phyloP scores from a whole-genome alignment of 2,329 filamentous ascomycete species.

The Graphium sp. region DNA sequence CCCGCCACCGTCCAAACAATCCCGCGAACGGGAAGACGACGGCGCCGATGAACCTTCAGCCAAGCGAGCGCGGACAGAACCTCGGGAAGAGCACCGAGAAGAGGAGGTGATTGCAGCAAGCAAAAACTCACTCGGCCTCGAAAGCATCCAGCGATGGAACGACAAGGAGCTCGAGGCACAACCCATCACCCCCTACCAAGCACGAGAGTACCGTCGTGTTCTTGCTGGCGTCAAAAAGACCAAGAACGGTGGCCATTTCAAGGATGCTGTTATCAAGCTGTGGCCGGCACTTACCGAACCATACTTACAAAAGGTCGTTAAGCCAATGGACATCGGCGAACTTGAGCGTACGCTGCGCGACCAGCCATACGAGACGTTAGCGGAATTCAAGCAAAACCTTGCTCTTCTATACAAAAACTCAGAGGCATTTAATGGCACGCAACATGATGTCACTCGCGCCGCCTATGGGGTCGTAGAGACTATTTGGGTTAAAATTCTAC shows the following conservation, averaged over 20 bases:
- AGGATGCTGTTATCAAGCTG: conserved; percentile 58
- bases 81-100: conserved; percentile 20
- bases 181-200: conserved; percentile 40
- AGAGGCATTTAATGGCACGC: conserved; percentile 62
- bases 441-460: conserved; percentile 52
- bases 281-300: conserved; percentile 64
- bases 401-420: conserved; percentile 67
- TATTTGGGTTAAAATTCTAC: conserved; percentile 27
- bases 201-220: conserved; percentile 45
- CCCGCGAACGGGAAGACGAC: conserved; percentile 67
- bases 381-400: conserved; percentile 59
- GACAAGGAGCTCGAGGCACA: conserved; percentile 25
- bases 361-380: conserved; percentile 48
- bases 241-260: conserved; percentile 61
- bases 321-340: conserved; percentile 70
- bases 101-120: conserved; percentile 5
- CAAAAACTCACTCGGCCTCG: conserved; percentile 11
- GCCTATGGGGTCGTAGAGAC: conserved; percentile 38
- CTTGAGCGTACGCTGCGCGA: conserved; percentile 70
- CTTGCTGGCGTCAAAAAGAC: conserved; percentile 72
- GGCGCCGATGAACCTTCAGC: conserved; percentile 47
- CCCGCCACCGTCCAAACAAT: conserved; percentile 35
- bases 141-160: conserved; percentile 19
- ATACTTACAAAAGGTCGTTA: conserved; percentile 48
- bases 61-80: conserved; percentile 66